Conservation (phyloP, 2,329 filamentous ascomycete species). For the Pseudopithomyces maydicus region DNA sequence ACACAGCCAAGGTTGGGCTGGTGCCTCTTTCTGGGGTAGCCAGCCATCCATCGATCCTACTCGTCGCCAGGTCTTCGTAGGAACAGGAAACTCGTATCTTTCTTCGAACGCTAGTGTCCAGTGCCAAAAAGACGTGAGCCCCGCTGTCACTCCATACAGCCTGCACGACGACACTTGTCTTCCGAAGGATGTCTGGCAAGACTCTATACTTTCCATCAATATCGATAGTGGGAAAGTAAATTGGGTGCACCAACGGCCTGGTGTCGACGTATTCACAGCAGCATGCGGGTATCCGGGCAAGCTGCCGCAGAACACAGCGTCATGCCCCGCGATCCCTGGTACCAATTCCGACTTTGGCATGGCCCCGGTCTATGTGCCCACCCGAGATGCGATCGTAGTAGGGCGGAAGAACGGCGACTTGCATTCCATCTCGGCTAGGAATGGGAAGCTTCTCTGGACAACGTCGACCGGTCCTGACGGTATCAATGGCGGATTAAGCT, state of each 20-base stretch:
- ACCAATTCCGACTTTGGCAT: constrained; percentile 18
- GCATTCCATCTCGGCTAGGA: constrained; percentile 28
- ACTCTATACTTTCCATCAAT: constrained; percentile 35
- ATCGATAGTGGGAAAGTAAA: constrained; percentile 16
- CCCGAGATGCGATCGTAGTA: constrained; percentile 30
- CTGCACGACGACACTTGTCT: constrained; percentile 21
- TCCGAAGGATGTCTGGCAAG: constrained; percentile 27
- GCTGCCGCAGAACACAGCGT: constrained; percentile 1
- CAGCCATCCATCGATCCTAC: constrained; percentile 37
- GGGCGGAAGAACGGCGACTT: constrained; percentile 41
- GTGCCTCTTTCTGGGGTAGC: constrained; percentile 37
- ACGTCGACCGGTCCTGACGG: constrained; percentile 28
- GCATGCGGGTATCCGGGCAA: constrained; percentile 14
- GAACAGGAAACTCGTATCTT: constrained; percentile 38
- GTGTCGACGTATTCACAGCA: constrained; percentile 25
- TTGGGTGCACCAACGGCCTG: constrained; percentile 24
- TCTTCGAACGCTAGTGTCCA: constrained; percentile 18
- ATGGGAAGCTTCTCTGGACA: constrained; percentile 30
- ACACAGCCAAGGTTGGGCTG: constrained; percentile 24
- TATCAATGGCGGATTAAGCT: constrained; percentile 32
- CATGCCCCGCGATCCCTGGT: constrained; percentile 15
- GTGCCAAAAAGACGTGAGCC: constrained; percentile 20
- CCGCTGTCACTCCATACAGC: constrained; percentile 8
- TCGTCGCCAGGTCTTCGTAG: constrained; percentile 34
- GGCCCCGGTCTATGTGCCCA: constrained; percentile 33